phyloP scores from a whole-genome alignment of 768 basidiomycete genomes.

The Lactifluus subvellereus region DNA sequence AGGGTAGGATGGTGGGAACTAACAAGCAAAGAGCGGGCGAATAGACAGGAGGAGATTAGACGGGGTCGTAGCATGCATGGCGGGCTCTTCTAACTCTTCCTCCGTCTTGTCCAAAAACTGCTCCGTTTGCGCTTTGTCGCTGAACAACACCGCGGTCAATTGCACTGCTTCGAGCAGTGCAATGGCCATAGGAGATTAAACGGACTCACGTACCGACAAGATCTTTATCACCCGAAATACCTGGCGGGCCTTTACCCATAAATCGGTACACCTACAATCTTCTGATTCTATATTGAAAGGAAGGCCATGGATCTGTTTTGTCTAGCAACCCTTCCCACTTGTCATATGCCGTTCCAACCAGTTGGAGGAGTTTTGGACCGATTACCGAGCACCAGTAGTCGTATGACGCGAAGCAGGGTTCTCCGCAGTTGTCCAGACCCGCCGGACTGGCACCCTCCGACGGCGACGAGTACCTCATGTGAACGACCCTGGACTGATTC shows the following conservation, averaged over 20 bases:
- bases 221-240: background rate
- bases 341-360: background rate
- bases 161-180: background rate
- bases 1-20: conserved; percentile 19
- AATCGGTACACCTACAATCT: conserved; percentile 46
- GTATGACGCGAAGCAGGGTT: background rate
- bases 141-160: background rate
- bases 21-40: conserved; percentile 8
- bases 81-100: background rate
- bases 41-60: conserved; percentile 16
- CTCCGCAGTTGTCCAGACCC: background rate
- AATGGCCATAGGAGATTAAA: background rate
- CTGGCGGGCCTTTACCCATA: background rate
- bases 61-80: background rate
- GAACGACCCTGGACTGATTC: background rate
- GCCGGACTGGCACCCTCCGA: background rate
- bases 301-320: background rate
- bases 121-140: background rate
- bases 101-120: background rate
- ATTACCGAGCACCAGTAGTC: no score
- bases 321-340: background rate
- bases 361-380: background rate
- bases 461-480: no score
- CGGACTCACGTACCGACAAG: background rate
- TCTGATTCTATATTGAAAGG: conserved; percentile 29